Evolutionary conservation across 2,329 filamentous ascomycete genomes (phyloP).

Genomic region (Cladosporium sp.): DNA sequence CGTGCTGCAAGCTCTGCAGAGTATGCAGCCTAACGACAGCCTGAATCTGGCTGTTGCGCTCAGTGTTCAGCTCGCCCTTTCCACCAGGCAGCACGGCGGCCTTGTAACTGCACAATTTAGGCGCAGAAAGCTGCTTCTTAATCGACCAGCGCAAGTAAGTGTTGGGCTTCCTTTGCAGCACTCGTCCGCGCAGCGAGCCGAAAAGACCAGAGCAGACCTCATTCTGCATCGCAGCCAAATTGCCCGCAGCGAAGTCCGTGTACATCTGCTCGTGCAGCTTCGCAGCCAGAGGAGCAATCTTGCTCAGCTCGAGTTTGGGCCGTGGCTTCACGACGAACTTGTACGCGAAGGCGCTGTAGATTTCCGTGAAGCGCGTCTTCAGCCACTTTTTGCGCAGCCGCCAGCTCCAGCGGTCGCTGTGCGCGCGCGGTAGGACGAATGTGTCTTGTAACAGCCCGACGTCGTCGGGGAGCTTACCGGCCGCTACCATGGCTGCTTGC

Average conservation of each 20-base stretch:
- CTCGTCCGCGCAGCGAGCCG: conserved; percentile 29
- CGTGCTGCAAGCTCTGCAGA: conserved; percentile 25
- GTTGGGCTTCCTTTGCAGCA: conserved; percentile 34
- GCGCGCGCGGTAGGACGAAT: conserved; percentile 26
- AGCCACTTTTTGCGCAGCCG: conserved; percentile 16
- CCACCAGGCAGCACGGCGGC: conserved; percentile 16
- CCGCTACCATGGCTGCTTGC: conserved; percentile 31
- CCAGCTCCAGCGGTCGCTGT: conserved; percentile 14
- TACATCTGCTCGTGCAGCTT: conserved; percentile 46
- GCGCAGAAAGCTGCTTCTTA: conserved; percentile 23
- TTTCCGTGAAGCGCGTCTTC: not conserved
- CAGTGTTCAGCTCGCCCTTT: not conserved
- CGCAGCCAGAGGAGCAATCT: conserved; percentile 35
- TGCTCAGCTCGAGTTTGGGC: conserved; percentile 27
- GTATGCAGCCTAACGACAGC: conserved; percentile 29
- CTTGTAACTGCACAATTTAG: conserved; percentile 24
- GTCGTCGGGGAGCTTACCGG: conserved; percentile 33
- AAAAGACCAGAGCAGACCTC: conserved; percentile 22
- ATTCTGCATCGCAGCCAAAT: conserved; percentile 19
- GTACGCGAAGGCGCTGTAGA: not conserved
- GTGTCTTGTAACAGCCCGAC: conserved; percentile 41
- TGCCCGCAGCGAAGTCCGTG: conserved; percentile 42
- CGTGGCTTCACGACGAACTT: conserved; percentile 21
- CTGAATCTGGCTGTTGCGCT: conserved; percentile 20
- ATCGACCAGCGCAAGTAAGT: conserved; percentile 27